Base-by-base conservation (phyloP, 495 filamentous ascomycete species). In the Hypoxylon crocopeplum region DNA sequence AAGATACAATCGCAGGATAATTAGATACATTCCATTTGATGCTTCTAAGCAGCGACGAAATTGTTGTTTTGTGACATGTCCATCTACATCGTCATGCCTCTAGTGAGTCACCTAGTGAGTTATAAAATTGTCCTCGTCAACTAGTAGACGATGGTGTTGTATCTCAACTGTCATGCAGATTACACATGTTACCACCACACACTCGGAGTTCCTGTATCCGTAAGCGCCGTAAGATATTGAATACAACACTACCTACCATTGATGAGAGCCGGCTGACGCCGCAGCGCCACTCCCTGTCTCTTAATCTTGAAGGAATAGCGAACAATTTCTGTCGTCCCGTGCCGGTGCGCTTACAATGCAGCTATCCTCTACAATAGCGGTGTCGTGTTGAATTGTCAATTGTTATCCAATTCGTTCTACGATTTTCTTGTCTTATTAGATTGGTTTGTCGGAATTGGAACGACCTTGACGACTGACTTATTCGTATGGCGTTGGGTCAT, bases 21-120 rank as follows among this genome's bases (percentile, higher is more conserved):
- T 59, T 51, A 39, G 50, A 64, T 59, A 54, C 16, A 32, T 64
- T 59, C 53, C 50, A 47, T 59, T 56, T 51, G 34, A 59, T 39
- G 40, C 41, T 48, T 30, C 32, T 19, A 22, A 37, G 10, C 16
- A 36, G 34, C 32, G 6, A 16, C 6, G n/a, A 13, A 11, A 41
- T 2, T 6, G n/a, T n/a, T 16, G 5, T 15, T 16, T 25, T 25
- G 24, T 27, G 24, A 27, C 8, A n/a, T n/a, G n/a, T n/a, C 32
- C 12, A 34, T n/a, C 12, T 34, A 34, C 25, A 29, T 29, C 10
- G 10, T 29, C 25, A 10, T 29, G 25, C 25, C 25, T n/a, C n/a
- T n/a, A n/a, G 24, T 27, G 24, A 27, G 24, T 27, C 24, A 27
- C n/a, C n/a, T n/a, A n/a, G n/a, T n/a, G n/a, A n/a, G n/a, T n/a